These are phyloP conservation scores for Osmozyma mogii DNA, from an alignment of 805 yeast species.

Conservation along the genomic window DNA sequence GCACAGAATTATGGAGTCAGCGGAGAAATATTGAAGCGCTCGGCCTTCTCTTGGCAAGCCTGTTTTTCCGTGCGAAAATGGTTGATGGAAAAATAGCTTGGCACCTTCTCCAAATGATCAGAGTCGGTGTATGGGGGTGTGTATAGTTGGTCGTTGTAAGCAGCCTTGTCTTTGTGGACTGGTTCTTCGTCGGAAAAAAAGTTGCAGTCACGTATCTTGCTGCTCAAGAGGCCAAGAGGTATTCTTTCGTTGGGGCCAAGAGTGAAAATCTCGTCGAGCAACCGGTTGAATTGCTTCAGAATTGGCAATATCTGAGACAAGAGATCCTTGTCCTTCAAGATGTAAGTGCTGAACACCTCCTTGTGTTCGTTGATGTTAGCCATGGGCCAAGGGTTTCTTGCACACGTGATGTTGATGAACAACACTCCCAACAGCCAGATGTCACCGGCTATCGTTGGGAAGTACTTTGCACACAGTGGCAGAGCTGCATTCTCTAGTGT, in stretches of 20 bases:
- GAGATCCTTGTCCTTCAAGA: slow-evolving; percentile 37
- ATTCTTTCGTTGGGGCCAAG: slow-evolving; percentile 45
- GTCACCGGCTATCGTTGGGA: slow-evolving; percentile 73
- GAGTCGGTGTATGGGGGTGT: no score
- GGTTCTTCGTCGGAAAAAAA: slow-evolving; percentile 19
- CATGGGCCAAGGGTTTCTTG: slow-evolving; percentile 86
- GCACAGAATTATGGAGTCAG: no score
- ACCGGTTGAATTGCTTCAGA: slow-evolving; percentile 48
- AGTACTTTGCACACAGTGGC: slow-evolving; percentile 25
- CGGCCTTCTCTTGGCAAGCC: no score
- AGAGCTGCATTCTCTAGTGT: slow-evolving; percentile 6
- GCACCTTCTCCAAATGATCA: no score
- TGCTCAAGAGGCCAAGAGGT: slow-evolving; percentile 29
- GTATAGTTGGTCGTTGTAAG: no score
- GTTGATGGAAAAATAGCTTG: no score
- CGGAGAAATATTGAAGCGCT: no score
- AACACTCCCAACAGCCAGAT: slow-evolving; percentile 84
- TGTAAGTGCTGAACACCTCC: slow-evolving; percentile 57
- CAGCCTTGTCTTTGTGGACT: no score
- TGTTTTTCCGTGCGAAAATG: no score
- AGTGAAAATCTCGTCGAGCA: slow-evolving; percentile 39
- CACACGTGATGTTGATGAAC: slow-evolving; percentile 69
- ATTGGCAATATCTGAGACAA: slow-evolving; percentile 66
- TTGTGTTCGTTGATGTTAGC: slow-evolving; percentile 49
- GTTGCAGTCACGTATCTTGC: slow-evolving; percentile 26